phyloP scores from a whole-genome alignment of 2,329 filamentous ascomycete species.

The Scytalidium sp. region DNA sequence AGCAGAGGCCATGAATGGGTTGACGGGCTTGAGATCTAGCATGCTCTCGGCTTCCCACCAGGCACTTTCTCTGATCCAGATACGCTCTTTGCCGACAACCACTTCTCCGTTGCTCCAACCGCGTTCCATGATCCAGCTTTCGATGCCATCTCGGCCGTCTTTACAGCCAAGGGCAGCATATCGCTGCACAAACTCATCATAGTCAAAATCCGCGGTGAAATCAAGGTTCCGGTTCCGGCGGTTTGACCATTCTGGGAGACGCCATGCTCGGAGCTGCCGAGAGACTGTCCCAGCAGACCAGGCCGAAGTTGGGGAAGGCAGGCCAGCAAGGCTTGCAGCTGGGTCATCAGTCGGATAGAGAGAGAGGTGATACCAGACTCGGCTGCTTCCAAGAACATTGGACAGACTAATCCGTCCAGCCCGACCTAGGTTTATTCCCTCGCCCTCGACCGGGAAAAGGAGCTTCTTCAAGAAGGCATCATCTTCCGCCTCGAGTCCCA shows the following conservation, averaged over 20 bases:
- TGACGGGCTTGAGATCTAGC: slow-evolving; percentile 72
- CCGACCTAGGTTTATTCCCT: slow-evolving; percentile 79
- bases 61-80: slow-evolving; percentile 91
- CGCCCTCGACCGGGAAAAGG: slow-evolving; percentile 72
- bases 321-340: slow-evolving; percentile 69
- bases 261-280: slow-evolving; percentile 88
- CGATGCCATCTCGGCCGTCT: slow-evolving; percentile 87
- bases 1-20: slow-evolving; percentile 39
- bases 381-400: slow-evolving; percentile 72
- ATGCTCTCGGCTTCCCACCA: slow-evolving; percentile 99
- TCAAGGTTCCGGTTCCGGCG: slow-evolving; percentile 86
- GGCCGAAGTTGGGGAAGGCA: slow-evolving; percentile 70
- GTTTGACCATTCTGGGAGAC: slow-evolving; percentile 95
- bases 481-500: slow-evolving; percentile 76
- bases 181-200: slow-evolving; percentile 84
- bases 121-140: slow-evolving; percentile 89
- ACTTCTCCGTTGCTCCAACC: slow-evolving; percentile 99
- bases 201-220: slow-evolving; percentile 94
- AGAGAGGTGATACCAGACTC: slow-evolving; percentile 92
- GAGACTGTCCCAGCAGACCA: slow-evolving; percentile 96
- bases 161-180: slow-evolving; percentile 83
- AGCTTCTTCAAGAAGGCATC: slow-evolving; percentile 81
- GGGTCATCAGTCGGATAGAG: slow-evolving; percentile 88
- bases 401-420: slow-evolving; percentile 77
- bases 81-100: slow-evolving; percentile 81